Evolutionary conservation across 1,284 basidiomycete species (phyloP), one percentile per base, ranked within the genome.

Genomic region (Malassezia arunalokei): DNA sequence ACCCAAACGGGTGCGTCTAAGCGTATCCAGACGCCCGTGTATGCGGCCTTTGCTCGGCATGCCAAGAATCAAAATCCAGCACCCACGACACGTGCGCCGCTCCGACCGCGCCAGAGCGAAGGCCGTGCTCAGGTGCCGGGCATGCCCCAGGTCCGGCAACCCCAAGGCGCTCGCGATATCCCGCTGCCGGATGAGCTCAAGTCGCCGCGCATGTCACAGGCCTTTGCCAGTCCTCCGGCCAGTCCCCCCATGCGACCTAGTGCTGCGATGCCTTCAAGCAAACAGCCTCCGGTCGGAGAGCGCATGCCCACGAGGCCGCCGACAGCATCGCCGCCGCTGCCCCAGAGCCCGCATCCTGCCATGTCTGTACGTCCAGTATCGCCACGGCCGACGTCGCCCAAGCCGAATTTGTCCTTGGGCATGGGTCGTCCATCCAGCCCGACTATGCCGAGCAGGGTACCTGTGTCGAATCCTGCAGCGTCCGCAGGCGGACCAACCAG

Each of bases 11-110:
- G 30, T 8, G 39, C 40, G 20, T 14, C 17, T 12, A 40, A 28
- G 14, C 48, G 41, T 5, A 29, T 31, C 9, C 32, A 7, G 8
- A 55, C 47, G 45, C 53, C 47, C 5, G 47, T 50, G 30, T 55
- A 50, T 30, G 53, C 53, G 8, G 53, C 53, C 12, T 55, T 50
- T 46, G 41, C 53, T 12, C 42, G 40, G 35, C 40, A 14, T 33
- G 8, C 50, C 27, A 6, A 15, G 11, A n/a, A 40, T 9, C n/a
- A 15, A 24, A n/a, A 8, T 12, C 39, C 9, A 15, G 39, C 39
- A 11, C 39, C 39, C 8, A 24, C 8, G 9, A 9, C 39, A 9
- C 33, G 15, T 3, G 11, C 15, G 33, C 15, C 27, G 14, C 7
- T 32, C 11, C 44, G 44, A 15, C 44, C 32, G n/a, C 44, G 44